Percentiles rank a stretch among this genome's conserved stretches.
phyloP scores from a whole-genome alignment of 1,284 basidiomycete species.

The Ganoderma lucidum region DNA sequence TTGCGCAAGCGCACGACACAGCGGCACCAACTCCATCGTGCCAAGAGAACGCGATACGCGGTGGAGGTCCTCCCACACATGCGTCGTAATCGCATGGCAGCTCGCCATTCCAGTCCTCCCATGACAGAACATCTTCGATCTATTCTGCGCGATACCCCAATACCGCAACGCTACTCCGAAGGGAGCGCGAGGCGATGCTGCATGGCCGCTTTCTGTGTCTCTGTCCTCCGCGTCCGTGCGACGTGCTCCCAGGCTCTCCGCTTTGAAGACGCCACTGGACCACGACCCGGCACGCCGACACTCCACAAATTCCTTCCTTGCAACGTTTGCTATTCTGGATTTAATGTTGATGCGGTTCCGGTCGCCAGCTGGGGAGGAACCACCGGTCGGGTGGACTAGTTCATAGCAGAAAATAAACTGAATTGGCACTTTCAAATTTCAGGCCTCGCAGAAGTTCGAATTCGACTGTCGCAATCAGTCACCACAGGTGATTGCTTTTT shows the following conservation, averaged over 20 bases:
- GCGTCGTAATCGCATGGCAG: slow-evolving; percentile 27
- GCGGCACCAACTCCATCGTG: slow-evolving; percentile 7
- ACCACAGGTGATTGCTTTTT: background rate
- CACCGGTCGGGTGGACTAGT: background rate
- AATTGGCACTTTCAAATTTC: background rate
- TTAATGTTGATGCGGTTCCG: slow-evolving; percentile 6
- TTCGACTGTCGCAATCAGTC: background rate
- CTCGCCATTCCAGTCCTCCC: slow-evolving; percentile 5
- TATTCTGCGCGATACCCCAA: background rate
- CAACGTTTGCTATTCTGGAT: background rate
- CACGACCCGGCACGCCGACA: background rate
- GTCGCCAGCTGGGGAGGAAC: background rate
- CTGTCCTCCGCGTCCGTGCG: slow-evolving; percentile 10
- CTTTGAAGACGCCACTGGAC: background rate
- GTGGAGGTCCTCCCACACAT: background rate
- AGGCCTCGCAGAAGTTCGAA: background rate
- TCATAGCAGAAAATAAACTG: slow-evolving; percentile 1
- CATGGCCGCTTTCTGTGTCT: slow-evolving; percentile 7
- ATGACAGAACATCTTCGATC: background rate
- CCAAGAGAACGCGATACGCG: slow-evolving; percentile 8
- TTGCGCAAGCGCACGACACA: background rate
- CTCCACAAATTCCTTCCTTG: background rate
- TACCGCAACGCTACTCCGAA: slow-evolving; percentile 11
- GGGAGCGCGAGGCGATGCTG: slow-evolving; percentile 17
- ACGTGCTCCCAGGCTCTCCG: slow-evolving; percentile 22